Conservation (phyloP, 805 yeast species). For the Ogataea methylovora region DNA sequence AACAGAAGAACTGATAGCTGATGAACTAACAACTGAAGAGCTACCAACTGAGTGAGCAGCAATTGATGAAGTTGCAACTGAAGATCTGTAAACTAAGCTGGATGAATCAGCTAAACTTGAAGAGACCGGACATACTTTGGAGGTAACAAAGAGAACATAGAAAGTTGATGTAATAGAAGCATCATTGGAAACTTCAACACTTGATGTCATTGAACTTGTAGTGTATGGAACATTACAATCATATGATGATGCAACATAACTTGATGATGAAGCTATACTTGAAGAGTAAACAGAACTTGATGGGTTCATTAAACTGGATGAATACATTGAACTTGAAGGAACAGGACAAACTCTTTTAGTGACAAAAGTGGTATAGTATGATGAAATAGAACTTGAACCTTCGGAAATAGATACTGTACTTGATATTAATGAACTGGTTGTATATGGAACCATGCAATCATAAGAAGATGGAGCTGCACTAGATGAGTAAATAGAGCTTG, state of each 20-base stretch:
- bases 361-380: neutral
- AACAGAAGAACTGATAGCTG: neutral
- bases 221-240: neutral
- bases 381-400: no score
- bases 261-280: constrained; percentile 1
- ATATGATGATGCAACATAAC: constrained; percentile 1
- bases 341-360: constrained; percentile 4
- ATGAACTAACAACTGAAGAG: neutral
- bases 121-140: constrained; percentile 4
- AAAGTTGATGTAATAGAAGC: no score
- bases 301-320: neutral
- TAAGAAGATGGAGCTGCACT: neutral
- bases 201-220: neutral
- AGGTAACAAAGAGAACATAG: constrained; percentile 1
- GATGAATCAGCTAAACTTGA: neutral
- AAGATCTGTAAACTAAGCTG: constrained; percentile 1
- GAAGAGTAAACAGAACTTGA: neutral
- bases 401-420: no score
- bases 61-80: constrained; percentile 1
- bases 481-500: neutral
- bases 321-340: neutral
- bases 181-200: no score
- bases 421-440: constrained; percentile 4
- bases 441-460: constrained; percentile 2
- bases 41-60: no score